Evolutionary conservation across 2,329 filamentous ascomycete species (phyloP).

Genomic region (Atkinsonella hypoxylon): DNA sequence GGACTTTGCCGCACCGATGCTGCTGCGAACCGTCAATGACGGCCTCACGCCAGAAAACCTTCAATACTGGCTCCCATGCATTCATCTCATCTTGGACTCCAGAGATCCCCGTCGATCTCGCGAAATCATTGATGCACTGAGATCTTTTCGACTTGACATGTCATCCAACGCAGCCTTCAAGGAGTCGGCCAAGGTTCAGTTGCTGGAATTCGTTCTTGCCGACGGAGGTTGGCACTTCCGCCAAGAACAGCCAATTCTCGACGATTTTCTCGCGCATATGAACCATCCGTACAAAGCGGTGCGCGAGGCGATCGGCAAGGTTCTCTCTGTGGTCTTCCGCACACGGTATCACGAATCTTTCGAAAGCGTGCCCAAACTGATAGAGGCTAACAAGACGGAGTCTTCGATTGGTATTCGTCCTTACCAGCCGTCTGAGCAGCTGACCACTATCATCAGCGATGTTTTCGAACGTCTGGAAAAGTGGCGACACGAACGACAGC

Average conservation of each 20-base stretch:
- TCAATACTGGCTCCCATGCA: conserved; percentile 86
- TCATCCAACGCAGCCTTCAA: conserved; percentile 95
- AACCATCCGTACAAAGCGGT: conserved; percentile 98
- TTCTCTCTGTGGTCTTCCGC: conserved; percentile 77
- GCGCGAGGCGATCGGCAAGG: conserved; percentile 84
- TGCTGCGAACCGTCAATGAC: conserved; percentile 78
- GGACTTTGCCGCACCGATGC: conserved; percentile 81
- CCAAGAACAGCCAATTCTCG: conserved; percentile 71
- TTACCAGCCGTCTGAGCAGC: conserved; percentile 67
- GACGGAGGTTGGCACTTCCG: conserved; percentile 96
- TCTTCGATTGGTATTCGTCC: conserved; percentile 78
- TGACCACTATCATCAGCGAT: conserved; percentile 56
- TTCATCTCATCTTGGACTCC: conserved; percentile 77
- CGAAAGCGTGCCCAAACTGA: conserved; percentile 60
- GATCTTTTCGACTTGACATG: conserved; percentile 85
- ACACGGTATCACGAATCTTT: conserved; percentile 93
- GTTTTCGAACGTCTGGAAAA: conserved; percentile 71
- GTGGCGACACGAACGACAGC: conserved; percentile 74
- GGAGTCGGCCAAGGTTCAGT: conserved; percentile 88
- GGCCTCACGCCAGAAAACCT: conserved; percentile 89
- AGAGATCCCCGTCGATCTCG: conserved; percentile 82
- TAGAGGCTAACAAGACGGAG: conserved; percentile 64
- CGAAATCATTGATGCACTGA: conserved; percentile 73
- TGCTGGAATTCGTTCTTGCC: conserved; percentile 77
- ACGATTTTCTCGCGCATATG: conserved; percentile 81